Evolutionary conservation across 345 rosid genomes (phyloP), one percentile per base, ranked within the genome.

Genomic region (Trapa bicornis): DNA sequence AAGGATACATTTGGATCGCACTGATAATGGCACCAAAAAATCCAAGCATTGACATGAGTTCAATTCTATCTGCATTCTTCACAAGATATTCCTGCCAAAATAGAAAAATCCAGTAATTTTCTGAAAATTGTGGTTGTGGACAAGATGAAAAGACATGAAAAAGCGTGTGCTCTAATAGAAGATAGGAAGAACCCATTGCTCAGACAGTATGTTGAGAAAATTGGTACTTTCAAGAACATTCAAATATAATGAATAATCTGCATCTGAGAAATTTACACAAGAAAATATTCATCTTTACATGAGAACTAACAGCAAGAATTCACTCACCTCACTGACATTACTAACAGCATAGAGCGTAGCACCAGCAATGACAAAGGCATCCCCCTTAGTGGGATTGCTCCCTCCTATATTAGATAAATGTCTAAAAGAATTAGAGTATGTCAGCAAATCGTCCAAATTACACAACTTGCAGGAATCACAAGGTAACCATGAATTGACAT

Each of bases 1-100:
- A 73, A 88, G 95, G 95, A 94, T 94, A 91, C 97, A 91, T 86
- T 79, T 91, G 99, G 70, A 91, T 75, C 50, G 89, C 96, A 78
- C 89, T 83, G 72, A 87, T 69, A 64, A 87, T 77, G 65, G 96
- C 93, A 67, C 96, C 96, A 56, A 84, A 90, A 64, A 94, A 65
- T 41, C 96, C 99, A 58, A 94, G 70, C 70, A 91, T 81, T 22
- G 91, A 66, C 87, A 94, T 82, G 67, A 91, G 87, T 74, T 94
- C 99, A 76, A 86, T 71, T 75, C 82, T 81, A 74, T 87, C 78
- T 52, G 93, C 89, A 77, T 80, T 94, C 82, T 87, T 87, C 74
- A 94, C 97, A 66, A 91, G 80, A 74, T 76, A 87, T 75, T 85
- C 94, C 94, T 87, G 83, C 76, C 75, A 32, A 71, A 36, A 16